Evolutionary conservation across 2,329 filamentous ascomycete species (phyloP).

Genomic region (Paraphaeosphaeria sporulosa): DNA sequence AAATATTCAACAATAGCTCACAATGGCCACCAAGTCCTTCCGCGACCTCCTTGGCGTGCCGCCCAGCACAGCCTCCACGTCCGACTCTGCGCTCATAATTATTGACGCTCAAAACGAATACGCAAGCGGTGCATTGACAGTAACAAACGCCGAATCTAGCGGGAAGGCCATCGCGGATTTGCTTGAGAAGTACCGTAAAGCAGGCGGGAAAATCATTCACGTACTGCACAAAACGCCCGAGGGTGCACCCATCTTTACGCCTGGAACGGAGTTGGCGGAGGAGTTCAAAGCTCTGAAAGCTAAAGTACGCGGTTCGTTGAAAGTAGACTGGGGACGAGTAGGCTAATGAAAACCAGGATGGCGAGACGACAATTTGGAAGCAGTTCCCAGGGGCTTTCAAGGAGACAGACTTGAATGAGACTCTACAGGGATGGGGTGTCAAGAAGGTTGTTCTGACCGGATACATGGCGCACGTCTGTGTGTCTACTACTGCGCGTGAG

Average conservation of each 20-base stretch:
- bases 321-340: background rate
- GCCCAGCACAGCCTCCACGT: slow-evolving; percentile 63
- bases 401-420: slow-evolving; percentile 65
- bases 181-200: slow-evolving; percentile 67
- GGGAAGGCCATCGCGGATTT: slow-evolving; percentile 65
- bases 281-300: slow-evolving; percentile 68
- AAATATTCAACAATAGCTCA: background rate
- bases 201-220: slow-evolving; percentile 65
- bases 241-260: slow-evolving; percentile 72
- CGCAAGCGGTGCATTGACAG: slow-evolving; percentile 64
- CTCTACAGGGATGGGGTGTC: slow-evolving; percentile 58
- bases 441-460: slow-evolving; percentile 69
- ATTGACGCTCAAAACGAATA: slow-evolving; percentile 78
- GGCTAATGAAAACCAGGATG: slow-evolving; percentile 33
- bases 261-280: slow-evolving; percentile 64
- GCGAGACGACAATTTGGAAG: slow-evolving; percentile 67
- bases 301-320: slow-evolving; percentile 19
- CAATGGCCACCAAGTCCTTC: slow-evolving; percentile 49
- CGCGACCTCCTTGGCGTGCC: slow-evolving; percentile 62
- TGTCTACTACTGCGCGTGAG: slow-evolving; percentile 69
- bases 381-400: slow-evolving; percentile 67
- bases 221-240: slow-evolving; percentile 66
- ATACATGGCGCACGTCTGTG: slow-evolving; percentile 72
- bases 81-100: slow-evolving; percentile 69
- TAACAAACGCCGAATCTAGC: slow-evolving; percentile 61